Percentiles rank a stretch among this genome's conserved stretches.
Conservation (phyloP, 257 asterid species). For the Osmanthus fragrans region DNA sequence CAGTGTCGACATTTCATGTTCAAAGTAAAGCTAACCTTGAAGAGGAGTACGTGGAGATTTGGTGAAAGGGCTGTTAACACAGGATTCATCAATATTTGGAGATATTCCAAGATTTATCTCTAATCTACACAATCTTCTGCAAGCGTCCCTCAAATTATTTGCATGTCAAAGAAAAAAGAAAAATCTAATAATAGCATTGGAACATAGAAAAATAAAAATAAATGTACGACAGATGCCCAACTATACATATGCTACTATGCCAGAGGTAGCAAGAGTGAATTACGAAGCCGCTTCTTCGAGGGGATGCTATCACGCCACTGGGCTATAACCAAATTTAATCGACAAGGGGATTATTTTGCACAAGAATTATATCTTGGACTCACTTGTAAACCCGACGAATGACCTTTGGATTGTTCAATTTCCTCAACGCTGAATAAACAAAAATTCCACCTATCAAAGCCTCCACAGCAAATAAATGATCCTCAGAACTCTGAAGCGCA, state of each 20-base stretch:
- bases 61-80: constrained; percentile 29
- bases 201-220: constrained; percentile 1
- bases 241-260: background rate
- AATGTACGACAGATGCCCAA: background rate
- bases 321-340: background rate
- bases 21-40: constrained; percentile 38
- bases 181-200: background rate
- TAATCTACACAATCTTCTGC: constrained; percentile 56
- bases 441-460: constrained; percentile 66
- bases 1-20: background rate
- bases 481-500: constrained; percentile 69
- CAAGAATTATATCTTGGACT: constrained; percentile 24
- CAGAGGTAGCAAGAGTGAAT: background rate
- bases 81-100: constrained; percentile 33
- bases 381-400: constrained; percentile 55
- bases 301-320: background rate
- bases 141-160: constrained; percentile 13
- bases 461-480: constrained; percentile 66
- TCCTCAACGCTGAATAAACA: constrained; percentile 48
- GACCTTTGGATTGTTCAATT: constrained; percentile 40
- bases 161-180: background rate
- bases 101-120: constrained; percentile 30
- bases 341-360: constrained; percentile 2
- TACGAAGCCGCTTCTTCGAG: background rate
- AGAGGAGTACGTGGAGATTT: constrained; percentile 33